Conservation (phyloP, 2,329 filamentous ascomycete genomes). For the Cytospora piceicola region DNA sequence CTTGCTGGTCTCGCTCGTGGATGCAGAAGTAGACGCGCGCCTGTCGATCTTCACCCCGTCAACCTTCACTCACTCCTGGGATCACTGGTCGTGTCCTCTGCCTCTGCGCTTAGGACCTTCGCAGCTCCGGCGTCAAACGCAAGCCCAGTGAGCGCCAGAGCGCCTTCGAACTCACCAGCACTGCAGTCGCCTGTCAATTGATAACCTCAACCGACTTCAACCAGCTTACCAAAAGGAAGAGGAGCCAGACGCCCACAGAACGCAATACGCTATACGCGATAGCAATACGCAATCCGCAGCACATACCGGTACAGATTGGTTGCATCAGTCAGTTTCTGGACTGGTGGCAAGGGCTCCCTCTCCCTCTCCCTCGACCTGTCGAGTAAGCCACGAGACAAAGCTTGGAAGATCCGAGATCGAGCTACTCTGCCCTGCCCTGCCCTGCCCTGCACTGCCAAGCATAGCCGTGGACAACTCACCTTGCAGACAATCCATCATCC, state of each 20-base stretch:
- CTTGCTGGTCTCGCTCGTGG: neutral
- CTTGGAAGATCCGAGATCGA: neutral
- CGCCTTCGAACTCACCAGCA: neutral
- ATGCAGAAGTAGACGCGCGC: conserved; percentile 17
- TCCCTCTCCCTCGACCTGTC: neutral
- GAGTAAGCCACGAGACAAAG: conserved; percentile 1
- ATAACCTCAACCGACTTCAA: neutral
- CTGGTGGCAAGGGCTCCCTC: neutral
- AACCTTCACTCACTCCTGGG: neutral
- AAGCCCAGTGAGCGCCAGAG: neutral
- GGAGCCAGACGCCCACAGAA: neutral
- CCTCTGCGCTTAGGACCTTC: neutral
- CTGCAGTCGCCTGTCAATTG: neutral
- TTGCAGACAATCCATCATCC: conserved; percentile 40
- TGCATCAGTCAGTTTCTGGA: neutral
- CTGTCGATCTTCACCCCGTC: conserved; percentile 1
- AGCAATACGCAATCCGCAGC: neutral
- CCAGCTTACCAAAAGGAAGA: neutral
- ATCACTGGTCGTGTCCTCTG: neutral
- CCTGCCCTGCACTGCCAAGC: conserved; percentile 27
- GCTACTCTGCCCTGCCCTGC: conserved; percentile 3
- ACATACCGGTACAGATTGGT: neutral
- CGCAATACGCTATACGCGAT: neutral
- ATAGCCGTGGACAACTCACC: conserved; percentile 45
- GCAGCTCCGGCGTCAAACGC: neutral